Conservation (phyloP, 2,329 filamentous ascomycete genomes). For the Verticillium longisporum region DNA sequence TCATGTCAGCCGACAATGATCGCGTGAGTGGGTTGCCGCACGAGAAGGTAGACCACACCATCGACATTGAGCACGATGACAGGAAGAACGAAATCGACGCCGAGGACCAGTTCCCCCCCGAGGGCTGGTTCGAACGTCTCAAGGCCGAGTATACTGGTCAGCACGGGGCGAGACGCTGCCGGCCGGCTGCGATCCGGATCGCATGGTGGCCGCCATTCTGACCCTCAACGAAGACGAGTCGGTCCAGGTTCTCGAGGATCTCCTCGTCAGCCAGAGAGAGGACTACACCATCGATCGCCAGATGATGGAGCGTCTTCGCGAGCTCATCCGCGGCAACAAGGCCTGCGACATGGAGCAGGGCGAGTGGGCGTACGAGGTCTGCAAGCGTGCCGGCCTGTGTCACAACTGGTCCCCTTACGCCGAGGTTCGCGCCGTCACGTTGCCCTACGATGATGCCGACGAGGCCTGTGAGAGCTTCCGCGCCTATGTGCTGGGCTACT, state of each 20-base stretch:
- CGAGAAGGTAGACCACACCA: background rate
- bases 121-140: constrained; percentile 16
- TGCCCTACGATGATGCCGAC: constrained; percentile 24
- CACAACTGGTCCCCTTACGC: constrained; percentile 34
- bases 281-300: constrained; percentile 37
- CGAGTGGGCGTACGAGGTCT: constrained; percentile 31
- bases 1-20: background rate
- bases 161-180: constrained; percentile 19
- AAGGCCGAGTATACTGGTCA: constrained; percentile 18
- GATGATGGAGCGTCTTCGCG: constrained; percentile 32
- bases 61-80: background rate
- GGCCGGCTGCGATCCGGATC: constrained; percentile 16
- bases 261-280: constrained; percentile 30
- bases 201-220: constrained; percentile 15
- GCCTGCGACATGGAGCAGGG: constrained; percentile 32
- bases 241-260: constrained; percentile 28
- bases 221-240: constrained; percentile 31
- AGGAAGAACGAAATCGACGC: background rate
- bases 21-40: background rate
- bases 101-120: constrained; percentile 6
- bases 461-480: constrained; percentile 32
- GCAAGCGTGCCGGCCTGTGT: constrained; percentile 31
- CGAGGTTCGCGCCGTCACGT: constrained; percentile 31
- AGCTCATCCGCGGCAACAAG: constrained; percentile 29
- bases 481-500: constrained; percentile 29